Conservation (phyloP, 371 early-diverging fungal species). For the Entomophthora muscae region DNA sequence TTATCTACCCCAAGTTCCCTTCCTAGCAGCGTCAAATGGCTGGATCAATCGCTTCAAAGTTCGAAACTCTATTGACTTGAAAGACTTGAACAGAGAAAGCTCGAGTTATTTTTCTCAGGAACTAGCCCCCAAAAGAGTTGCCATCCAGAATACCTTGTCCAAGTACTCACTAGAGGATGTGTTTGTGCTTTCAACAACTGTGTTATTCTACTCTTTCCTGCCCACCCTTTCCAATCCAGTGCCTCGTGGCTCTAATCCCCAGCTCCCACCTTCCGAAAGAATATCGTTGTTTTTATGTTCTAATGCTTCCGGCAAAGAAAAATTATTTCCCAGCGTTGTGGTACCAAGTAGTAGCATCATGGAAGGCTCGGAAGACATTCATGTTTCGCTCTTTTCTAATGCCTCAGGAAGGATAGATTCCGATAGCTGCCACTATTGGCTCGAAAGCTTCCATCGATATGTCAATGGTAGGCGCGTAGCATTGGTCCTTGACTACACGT, state of each 20-base stretch:
- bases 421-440: neutral
- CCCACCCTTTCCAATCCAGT: neutral
- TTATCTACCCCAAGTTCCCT: slow-evolving; percentile 2
- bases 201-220: neutral
- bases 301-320: slow-evolving; percentile 1
- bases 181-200: neutral
- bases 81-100: neutral
- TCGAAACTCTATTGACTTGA: slow-evolving; percentile 2
- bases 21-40: neutral
- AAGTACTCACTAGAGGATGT: neutral
- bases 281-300: neutral
- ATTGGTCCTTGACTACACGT: neutral
- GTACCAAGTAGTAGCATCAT: neutral
- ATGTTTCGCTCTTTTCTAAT: neutral
- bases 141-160: neutral
- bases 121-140: neutral
- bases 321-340: neutral
- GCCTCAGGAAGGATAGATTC: neutral
- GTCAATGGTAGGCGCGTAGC: neutral
- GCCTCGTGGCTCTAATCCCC: too few relatives aligned
- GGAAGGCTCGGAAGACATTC: neutral
- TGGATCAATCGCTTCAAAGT: slow-evolving; percentile 4
- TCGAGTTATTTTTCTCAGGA: neutral
- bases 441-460: neutral
- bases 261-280: neutral